Evolutionary conservation across 768 basidiomycete species (phyloP).

Genomic region (Tubosaeta sp.): DNA sequence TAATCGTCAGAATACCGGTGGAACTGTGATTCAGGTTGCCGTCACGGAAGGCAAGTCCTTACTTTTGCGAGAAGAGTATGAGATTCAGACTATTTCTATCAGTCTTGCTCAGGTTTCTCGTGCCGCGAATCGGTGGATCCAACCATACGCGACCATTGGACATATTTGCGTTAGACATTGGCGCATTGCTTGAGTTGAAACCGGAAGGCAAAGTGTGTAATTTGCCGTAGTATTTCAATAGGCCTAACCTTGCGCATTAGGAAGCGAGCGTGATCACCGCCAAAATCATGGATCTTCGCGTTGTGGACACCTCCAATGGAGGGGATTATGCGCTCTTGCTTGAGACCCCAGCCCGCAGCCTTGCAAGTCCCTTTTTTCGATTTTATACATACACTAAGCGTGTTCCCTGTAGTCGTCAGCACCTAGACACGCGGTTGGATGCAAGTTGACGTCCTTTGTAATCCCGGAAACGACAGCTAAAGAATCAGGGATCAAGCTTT

Average conservation of each 20-base stretch:
- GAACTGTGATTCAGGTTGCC: constrained; percentile 47
- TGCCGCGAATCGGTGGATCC: constrained; percentile 43
- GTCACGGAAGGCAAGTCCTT: constrained; percentile 39
- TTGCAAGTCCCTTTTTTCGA: constrained; percentile 42
- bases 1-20: constrained; percentile 26
- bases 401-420: constrained; percentile 35
- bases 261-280: constrained; percentile 68
- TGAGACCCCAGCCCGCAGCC: constrained; percentile 50
- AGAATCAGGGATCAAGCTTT: constrained; percentile 68
- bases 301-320: constrained; percentile 44
- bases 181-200: constrained; percentile 61
- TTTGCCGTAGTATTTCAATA: not conserved
- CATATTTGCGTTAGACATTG: constrained; percentile 56
- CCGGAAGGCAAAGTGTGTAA: constrained; percentile 62
- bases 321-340: constrained; percentile 41
- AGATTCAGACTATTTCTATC: not conserved
- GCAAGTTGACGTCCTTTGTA: constrained; percentile 62
- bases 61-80: not conserved
- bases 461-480: constrained; percentile 64
- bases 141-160: constrained; percentile 45
- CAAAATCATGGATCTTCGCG: constrained; percentile 54
- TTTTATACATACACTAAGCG: constrained; percentile 1
- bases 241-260: constrained; percentile 32
- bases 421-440: constrained; percentile 51
- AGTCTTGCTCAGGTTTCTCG: constrained; percentile 42